A percentile compares a stretch with the other conserved stretches of the same genome.
Evolutionary conservation across 306 rosid species (phyloP).

Genomic region (Castanea mollissima): DNA sequence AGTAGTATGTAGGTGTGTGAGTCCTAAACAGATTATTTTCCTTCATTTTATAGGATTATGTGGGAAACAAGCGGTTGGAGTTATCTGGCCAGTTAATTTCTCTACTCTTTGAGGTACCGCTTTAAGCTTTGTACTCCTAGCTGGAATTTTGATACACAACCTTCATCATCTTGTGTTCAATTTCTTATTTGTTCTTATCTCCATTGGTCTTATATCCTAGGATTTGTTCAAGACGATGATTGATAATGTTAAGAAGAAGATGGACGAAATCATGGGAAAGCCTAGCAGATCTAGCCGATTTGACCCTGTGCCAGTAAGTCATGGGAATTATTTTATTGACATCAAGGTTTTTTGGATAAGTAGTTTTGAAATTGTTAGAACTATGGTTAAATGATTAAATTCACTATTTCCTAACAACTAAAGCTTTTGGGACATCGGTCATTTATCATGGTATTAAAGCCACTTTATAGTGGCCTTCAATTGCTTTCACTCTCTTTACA

Average conservation of each 20-base stretch:
- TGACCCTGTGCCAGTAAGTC: conserved; percentile 58
- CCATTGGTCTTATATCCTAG: conserved; percentile 36
- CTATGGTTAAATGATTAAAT: no score
- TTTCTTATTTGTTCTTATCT: conserved; percentile 12
- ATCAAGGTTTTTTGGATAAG: neutral
- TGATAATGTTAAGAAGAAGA: conserved; percentile 28
- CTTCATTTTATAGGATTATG: conserved; percentile 64
- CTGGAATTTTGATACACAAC: neutral
- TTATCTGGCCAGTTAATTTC: conserved; percentile 88
- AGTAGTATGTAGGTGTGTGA: neutral
- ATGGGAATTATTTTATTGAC: conserved; percentile 7
- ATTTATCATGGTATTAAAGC: no score
- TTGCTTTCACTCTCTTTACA: no score
- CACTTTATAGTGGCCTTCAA: no score
- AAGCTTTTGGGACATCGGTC: no score
- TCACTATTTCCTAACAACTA: no score
- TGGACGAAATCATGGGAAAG: conserved; percentile 50
- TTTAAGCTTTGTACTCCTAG: conserved; percentile 12
- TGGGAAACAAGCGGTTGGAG: conserved; percentile 94
- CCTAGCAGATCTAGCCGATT: conserved; percentile 54
- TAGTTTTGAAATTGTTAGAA: neutral
- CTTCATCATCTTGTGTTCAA: conserved; percentile 1
- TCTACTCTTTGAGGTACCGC: conserved; percentile 83
- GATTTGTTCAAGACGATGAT: conserved; percentile 88
- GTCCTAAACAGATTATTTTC: neutral